Evolutionary conservation across 2,329 filamentous ascomycete genomes (phyloP).

Genomic region (Endothia cerciana): DNA sequence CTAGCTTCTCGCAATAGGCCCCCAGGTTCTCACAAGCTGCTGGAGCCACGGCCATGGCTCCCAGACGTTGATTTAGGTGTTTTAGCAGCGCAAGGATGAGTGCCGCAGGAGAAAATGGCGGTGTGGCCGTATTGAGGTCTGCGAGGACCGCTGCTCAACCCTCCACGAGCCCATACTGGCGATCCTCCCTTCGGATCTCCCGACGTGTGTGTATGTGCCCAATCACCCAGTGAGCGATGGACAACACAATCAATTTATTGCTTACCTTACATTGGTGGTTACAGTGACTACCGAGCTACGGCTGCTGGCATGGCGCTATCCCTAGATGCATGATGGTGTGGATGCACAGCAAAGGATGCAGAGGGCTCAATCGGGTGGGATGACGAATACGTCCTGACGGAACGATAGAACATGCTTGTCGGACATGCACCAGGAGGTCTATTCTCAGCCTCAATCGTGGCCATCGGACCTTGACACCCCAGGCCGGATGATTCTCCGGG

Average conservation of each 20-base stretch:
- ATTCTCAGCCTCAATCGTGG: slow-evolving; percentile 1
- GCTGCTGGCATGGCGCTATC: not conserved
- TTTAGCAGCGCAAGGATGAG: not conserved
- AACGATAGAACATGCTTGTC: not conserved
- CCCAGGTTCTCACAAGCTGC: not conserved
- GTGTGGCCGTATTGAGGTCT: not conserved
- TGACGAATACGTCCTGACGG: not conserved
- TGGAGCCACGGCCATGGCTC: not conserved
- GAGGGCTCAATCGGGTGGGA: not conserved
- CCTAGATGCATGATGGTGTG: not conserved
- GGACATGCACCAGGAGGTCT: not conserved
- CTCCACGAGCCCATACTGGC: not conserved
- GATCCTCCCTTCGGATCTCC: not conserved
- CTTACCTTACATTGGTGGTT: not conserved
- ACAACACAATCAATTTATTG: not conserved
- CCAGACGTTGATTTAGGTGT: not conserved
- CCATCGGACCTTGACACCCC: not conserved
- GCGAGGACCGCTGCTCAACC: no score
- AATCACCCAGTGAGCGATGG: not conserved
- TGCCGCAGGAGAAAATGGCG: not conserved
- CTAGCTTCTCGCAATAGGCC: not conserved
- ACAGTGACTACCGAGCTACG: not conserved
- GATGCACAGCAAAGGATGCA: not conserved
- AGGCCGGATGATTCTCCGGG: not conserved
- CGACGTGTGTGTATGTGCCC: not conserved